phyloP scores from a whole-genome alignment of 805 yeast genomes.

The Saturnispora halmiae region DNA sequence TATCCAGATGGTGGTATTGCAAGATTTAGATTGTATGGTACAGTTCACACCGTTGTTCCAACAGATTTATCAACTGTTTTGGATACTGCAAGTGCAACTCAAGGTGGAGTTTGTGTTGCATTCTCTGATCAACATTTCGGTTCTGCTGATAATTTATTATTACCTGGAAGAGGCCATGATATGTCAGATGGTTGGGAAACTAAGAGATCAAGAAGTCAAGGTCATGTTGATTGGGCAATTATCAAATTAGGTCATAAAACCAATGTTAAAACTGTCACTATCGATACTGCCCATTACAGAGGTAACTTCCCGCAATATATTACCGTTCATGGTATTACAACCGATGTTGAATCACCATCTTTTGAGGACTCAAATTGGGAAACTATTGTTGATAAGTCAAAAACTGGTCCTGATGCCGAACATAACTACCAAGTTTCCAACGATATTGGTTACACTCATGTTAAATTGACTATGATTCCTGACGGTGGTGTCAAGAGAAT shows the following conservation, averaged over 20 bases:
- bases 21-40: slow-evolving; percentile 82
- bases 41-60: slow-evolving; percentile 64
- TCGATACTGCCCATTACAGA: slow-evolving; percentile 90
- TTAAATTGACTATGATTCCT: slow-evolving; percentile 76
- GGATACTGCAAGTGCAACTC: slow-evolving; percentile 73
- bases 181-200: slow-evolving; percentile 99
- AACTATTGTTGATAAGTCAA: slow-evolving; percentile 52
- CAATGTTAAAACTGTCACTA: slow-evolving; percentile 47
- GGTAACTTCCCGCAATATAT: slow-evolving; percentile 90
- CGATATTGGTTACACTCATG: slow-evolving; percentile 48
- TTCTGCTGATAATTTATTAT: slow-evolving; percentile 74
- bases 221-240: slow-evolving; percentile 89
- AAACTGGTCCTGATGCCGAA: slow-evolving; percentile 78
- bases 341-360: slow-evolving; percentile 30
- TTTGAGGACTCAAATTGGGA: slow-evolving; percentile 48
- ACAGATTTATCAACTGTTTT: slow-evolving; percentile 35
- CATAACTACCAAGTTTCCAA: slow-evolving; percentile 42
- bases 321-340: slow-evolving; percentile 51
- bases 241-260: slow-evolving; percentile 66
- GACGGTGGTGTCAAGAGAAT: slow-evolving; percentile 96
- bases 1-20: slow-evolving; percentile 99
- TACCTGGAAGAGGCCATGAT: slow-evolving; percentile 92
- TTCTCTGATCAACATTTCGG: slow-evolving; percentile 93
- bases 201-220: slow-evolving; percentile 69
- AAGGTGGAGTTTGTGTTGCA: slow-evolving; percentile 82